A percentile compares a stretch with the other conserved stretches of the same genome.
phyloP scores from a whole-genome alignment of 257 asterid species.

The Solanum gandarillasii region DNA sequence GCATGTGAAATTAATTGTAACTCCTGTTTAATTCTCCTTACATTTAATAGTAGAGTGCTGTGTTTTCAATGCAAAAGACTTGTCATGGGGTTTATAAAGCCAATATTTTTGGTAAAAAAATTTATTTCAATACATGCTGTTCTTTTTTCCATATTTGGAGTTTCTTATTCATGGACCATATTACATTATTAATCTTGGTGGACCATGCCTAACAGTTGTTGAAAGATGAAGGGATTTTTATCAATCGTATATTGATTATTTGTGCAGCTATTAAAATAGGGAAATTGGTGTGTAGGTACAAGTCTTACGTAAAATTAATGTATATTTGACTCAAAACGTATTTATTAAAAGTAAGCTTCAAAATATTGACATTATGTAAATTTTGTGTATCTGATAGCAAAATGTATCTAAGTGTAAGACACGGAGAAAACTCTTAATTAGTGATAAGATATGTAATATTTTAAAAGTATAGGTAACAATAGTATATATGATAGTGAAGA shows the following conservation, averaged over 20 bases:
- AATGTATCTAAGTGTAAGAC: too few species aligned
- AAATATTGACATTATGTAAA: too few species aligned
- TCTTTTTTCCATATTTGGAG: background rate
- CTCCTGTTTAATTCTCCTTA: background rate
- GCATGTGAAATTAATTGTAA: background rate
- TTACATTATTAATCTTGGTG: background rate
- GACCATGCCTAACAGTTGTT: background rate
- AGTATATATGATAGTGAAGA: too few species aligned
- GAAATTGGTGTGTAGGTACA: background rate
- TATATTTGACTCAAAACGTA: background rate
- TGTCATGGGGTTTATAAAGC: background rate
- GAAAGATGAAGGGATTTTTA: background rate
- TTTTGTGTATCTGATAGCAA: too few species aligned
- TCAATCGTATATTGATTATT: too few species aligned
- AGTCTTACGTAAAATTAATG: too few species aligned
- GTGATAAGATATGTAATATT: too few species aligned
- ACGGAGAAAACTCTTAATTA: too few species aligned
- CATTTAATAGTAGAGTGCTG: background rate
- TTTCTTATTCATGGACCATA: background rate
- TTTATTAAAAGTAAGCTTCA: background rate
- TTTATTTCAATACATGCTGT: background rate
- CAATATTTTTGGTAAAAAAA: background rate
- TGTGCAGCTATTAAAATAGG: background rate
- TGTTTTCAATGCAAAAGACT: background rate
- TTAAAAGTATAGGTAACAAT: too few species aligned